A percentile compares a stretch with the other conserved stretches of the same genome.
Conservation (phyloP, 1,284 basidiomycete species). For the Cryptococcus floricola region DNA sequence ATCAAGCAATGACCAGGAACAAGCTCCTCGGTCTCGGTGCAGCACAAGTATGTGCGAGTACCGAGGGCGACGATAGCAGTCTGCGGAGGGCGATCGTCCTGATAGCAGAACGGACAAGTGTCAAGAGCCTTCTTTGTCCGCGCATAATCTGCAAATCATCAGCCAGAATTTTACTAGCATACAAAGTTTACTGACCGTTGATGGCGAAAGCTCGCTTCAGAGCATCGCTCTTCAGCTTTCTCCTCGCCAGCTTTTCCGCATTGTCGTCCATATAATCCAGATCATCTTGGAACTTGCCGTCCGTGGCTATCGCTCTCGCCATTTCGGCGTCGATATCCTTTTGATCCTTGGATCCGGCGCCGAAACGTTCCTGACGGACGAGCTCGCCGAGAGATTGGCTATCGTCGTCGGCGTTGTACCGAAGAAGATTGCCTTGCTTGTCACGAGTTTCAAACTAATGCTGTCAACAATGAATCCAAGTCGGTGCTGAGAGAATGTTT, state of each 20-base stretch:
- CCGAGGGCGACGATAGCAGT: slow-evolving; percentile 86
- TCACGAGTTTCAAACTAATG: slow-evolving; percentile 77
- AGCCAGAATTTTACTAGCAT: background rate
- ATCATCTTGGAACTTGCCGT: slow-evolving; percentile 81
- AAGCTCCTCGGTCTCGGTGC: slow-evolving; percentile 80
- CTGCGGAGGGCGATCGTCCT: slow-evolving; percentile 80
- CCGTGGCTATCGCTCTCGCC: slow-evolving; percentile 78
- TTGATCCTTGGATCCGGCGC: slow-evolving; percentile 80
- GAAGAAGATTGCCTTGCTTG: slow-evolving; percentile 79
- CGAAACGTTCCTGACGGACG: slow-evolving; percentile 85
- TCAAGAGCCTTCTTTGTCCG: slow-evolving; percentile 86
- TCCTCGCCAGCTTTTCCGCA: slow-evolving; percentile 81
- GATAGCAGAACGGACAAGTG: slow-evolving; percentile 80
- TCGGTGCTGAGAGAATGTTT: slow-evolving; percentile 7
- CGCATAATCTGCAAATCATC: slow-evolving; percentile 69
- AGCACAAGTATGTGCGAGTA: slow-evolving; percentile 80
- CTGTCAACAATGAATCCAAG: background rate
- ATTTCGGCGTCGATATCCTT: slow-evolving; percentile 89
- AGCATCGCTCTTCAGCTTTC: slow-evolving; percentile 91
- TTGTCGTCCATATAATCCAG: slow-evolving; percentile 96
- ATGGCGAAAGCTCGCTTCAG: slow-evolving; percentile 97
- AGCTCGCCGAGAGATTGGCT: slow-evolving; percentile 80
- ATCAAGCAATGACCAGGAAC: slow-evolving; percentile 87
- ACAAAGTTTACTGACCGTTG: slow-evolving; percentile 59
- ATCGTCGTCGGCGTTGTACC: slow-evolving; percentile 85